Evolutionary conservation across 2,329 filamentous ascomycete species (phyloP), one percentile per base, ranked within the genome.

Genomic region (Alternaria burnsii): DNA sequence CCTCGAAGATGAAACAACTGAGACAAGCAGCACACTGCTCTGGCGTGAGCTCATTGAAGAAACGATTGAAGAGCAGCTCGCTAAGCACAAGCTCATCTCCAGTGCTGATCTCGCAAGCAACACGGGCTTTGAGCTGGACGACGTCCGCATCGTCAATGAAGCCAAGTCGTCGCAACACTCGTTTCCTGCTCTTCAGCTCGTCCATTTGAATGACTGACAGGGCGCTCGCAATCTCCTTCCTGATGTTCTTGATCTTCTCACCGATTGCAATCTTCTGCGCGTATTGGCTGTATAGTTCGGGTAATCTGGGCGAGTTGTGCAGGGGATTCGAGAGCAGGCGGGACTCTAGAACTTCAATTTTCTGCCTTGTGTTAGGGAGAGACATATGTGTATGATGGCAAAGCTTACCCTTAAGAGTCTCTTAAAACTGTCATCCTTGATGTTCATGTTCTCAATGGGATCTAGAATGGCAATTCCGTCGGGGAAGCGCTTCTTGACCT

Each of bases 71-170:
- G 0, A 99, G 86, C 28, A 99, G 85, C 79, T 99, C 95, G 12
- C 92, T 93, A 5, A 99, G 86, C 66, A 99, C 89, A 42, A 99
- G 84, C 78, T 99, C 96, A 74, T 99, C 95, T 36, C 94, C 95
- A 0, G 94, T 97, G 64, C 93, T 97, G 67, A 99, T 98, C 81
- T 99, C 94, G 80, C 95, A 99, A 2, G 95, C 95, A 3, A 98
- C 96, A 57, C 96, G 92, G 11, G 94, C 95, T 82, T 99, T 99
- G 73, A 98, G 87, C 82, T 98, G 91, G 9, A 99, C 94, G 1
- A 99, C 94, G 77, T 98, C 95, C 53, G 89, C 87, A 61, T 98
- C 95, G 76, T 97, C 96, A 80, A 97, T 96, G 81, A 99, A 99
- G 5, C 92, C 93, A 11, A 99, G 87, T 55, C 95, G 92, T 47